A percentile compares a stretch with the other conserved stretches of the same genome.
phyloP scores from a whole-genome alignment of 1,139 yeast genomes.

The Diutina ranongensis region DNA sequence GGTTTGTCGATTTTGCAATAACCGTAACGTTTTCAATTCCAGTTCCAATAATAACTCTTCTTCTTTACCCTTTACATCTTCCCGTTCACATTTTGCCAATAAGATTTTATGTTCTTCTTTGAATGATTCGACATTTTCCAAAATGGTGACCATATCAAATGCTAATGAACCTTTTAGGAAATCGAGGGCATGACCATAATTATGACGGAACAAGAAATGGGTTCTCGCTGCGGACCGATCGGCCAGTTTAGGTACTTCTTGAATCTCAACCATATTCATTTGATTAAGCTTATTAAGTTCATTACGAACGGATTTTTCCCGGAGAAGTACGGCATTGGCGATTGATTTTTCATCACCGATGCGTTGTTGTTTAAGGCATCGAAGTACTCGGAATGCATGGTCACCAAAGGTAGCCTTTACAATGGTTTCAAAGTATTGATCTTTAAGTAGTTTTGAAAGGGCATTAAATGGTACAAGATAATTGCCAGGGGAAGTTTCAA shows the following conservation, averaged over 20 bases:
- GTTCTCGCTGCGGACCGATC: conserved; percentile 91
- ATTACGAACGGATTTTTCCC: conserved; percentile 64
- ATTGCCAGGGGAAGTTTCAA: conserved; percentile 30
- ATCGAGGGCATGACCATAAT: conserved; percentile 25
- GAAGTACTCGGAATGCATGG: conserved; percentile 49
- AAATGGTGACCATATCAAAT: conserved; percentile 46
- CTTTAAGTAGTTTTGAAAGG: conserved; percentile 35
- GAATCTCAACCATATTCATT: conserved; percentile 57
- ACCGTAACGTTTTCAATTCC: conserved; percentile 61
- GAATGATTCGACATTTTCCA: conserved; percentile 43
- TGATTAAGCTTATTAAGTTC: conserved; percentile 44
- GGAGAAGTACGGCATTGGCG: conserved; percentile 62
- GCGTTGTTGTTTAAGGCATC: conserved; percentile 56
- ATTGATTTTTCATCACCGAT: conserved; percentile 81
- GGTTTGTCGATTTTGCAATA: conserved; percentile 47
- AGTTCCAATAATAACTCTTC: conserved; percentile 60
- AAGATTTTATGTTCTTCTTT: conserved; percentile 55
- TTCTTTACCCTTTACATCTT: conserved; percentile 81
- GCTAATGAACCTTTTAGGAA: conserved; percentile 12
- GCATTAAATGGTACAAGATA: conserved; percentile 31
- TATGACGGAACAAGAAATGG: conserved; percentile 69
- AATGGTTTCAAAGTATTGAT: conserved; percentile 48
- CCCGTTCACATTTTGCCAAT: conserved; percentile 72
- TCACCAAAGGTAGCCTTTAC: conserved; percentile 47
- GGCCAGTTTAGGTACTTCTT: conserved; percentile 86